phyloP scores from a whole-genome alignment of 768 basidiomycete species.

The Hydnum rufescens region DNA sequence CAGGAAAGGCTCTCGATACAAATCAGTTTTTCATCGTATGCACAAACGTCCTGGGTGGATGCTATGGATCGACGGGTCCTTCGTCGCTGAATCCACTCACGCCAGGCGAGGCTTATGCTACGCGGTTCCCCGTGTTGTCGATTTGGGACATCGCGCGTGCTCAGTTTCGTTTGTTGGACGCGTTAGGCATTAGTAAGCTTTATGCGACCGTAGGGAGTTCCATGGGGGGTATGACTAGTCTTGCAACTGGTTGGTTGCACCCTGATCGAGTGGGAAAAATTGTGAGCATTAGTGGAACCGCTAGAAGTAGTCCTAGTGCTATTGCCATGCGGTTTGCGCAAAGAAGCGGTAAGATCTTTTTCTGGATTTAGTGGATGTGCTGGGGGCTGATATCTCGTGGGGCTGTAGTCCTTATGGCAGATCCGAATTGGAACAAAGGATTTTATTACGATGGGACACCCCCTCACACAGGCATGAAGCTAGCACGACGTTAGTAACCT shows the following conservation, averaged over 20 bases:
- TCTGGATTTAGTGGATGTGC: not conserved
- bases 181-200: constrained; percentile 61
- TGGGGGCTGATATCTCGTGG: not conserved
- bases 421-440: constrained; percentile 98
- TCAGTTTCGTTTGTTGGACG: constrained; percentile 71
- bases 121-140: constrained; percentile 75
- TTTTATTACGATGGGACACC: constrained; percentile 94
- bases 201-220: constrained; percentile 89
- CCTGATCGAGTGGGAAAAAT: constrained; percentile 79
- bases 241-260: constrained; percentile 84
- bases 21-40: constrained; percentile 83
- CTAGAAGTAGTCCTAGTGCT: constrained; percentile 74
- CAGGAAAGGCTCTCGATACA: constrained; percentile 85
- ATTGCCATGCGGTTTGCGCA: constrained; percentile 95
- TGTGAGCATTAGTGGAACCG: constrained; percentile 88
- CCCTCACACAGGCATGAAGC: constrained; percentile 95
- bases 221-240: constrained; percentile 97
- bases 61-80: constrained; percentile 94
- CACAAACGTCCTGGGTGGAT: constrained; percentile 91
- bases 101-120: constrained; percentile 54
- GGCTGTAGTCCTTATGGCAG: constrained; percentile 80
- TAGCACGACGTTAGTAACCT: constrained; percentile 63
- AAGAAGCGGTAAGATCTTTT: constrained; percentile 53
- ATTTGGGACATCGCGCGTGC: constrained; percentile 97
- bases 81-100: constrained; percentile 50